A percentile compares a stretch with the other conserved stretches of the same genome.
phyloP scores from a whole-genome alignment of 163 green algal species.

The Volvox carteri region DNA sequence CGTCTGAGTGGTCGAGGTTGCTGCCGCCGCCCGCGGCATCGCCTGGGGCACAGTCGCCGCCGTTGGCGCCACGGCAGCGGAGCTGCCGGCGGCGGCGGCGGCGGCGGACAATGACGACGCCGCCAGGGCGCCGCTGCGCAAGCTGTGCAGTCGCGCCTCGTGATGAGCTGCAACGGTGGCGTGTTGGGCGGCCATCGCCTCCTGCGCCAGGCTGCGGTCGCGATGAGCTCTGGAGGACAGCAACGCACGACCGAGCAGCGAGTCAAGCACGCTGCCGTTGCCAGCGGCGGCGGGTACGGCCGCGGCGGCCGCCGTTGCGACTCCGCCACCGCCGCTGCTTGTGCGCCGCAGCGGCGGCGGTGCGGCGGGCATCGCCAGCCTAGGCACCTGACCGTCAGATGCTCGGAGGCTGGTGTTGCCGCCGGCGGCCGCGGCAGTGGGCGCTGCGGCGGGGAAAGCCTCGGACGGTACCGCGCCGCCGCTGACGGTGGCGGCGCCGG shows the following conservation, averaged over 20 bases:
- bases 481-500: background rate
- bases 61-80: background rate
- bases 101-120: background rate
- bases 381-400: background rate
- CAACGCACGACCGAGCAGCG: constrained; percentile 34
- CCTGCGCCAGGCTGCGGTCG: constrained; percentile 59
- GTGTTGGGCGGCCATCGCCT: constrained; percentile 61
- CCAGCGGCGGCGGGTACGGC: background rate
- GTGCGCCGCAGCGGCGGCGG: background rate
- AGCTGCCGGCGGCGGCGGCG: background rate
- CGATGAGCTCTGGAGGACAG: constrained; percentile 52
- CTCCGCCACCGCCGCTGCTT: background rate
- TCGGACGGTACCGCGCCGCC: background rate
- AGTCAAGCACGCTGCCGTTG: constrained; percentile 43
- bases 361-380: background rate
- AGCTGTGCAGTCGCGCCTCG: constrained; percentile 31
- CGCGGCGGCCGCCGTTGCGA: background rate
- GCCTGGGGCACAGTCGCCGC: background rate
- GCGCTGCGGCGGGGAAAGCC: background rate
- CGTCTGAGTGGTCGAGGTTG: background rate
- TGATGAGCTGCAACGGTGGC: constrained; percentile 27
- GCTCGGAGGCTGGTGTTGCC: background rate
- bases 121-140: constrained; percentile 17
- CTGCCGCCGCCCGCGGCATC: background rate
- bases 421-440: background rate